A percentile compares a stretch with the other conserved stretches of the same genome.
Evolutionary conservation across 202 grass and related monocot species (phyloP).

Genomic region (Cymbopogon flexuosus): DNA sequence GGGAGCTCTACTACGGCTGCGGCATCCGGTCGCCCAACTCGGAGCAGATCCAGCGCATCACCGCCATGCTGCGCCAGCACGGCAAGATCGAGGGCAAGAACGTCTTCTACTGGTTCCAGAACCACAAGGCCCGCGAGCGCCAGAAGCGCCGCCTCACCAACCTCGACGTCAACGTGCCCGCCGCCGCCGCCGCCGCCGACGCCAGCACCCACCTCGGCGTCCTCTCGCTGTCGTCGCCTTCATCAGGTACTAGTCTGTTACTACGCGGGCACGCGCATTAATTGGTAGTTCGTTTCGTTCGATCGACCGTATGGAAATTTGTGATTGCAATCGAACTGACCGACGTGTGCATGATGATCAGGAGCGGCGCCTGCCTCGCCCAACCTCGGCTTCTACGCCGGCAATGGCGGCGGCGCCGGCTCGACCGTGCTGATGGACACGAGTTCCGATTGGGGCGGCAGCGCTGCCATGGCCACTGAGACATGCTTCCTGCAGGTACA

Average conservation of each 20-base stretch:
- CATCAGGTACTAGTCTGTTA: not conserved
- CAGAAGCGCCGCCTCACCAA: slow-evolving; percentile 81
- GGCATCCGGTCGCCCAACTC: slow-evolving; percentile 80
- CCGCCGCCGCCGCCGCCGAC: not conserved
- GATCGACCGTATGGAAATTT: not conserved
- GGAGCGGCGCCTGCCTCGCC: slow-evolving; percentile 8
- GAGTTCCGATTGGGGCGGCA: not conserved
- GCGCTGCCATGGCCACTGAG: slow-evolving; percentile 23
- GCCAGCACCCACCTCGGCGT: slow-evolving; percentile 5
- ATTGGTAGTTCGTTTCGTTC: not conserved
- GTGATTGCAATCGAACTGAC: not conserved
- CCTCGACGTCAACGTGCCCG: slow-evolving; percentile 36
- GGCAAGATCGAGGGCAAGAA: slow-evolving; percentile 98
- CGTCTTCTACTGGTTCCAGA: slow-evolving; percentile 99
- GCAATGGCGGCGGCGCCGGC: slow-evolving; percentile 24
- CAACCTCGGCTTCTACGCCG: slow-evolving; percentile 4
- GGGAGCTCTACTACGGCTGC: slow-evolving; percentile 82
- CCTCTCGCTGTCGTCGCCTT: slow-evolving; percentile 39
- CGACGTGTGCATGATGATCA: not conserved
- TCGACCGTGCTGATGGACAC: slow-evolving; percentile 2
- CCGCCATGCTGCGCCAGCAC: slow-evolving; percentile 60
- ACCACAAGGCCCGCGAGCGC: slow-evolving; percentile 94
- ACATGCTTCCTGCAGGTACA: slow-evolving; percentile 40
- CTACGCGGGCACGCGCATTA: no score
- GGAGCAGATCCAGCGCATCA: slow-evolving; percentile 95